Conservation (phyloP, 106 monocot genomes). For the Narthecium ossifragum region DNA sequence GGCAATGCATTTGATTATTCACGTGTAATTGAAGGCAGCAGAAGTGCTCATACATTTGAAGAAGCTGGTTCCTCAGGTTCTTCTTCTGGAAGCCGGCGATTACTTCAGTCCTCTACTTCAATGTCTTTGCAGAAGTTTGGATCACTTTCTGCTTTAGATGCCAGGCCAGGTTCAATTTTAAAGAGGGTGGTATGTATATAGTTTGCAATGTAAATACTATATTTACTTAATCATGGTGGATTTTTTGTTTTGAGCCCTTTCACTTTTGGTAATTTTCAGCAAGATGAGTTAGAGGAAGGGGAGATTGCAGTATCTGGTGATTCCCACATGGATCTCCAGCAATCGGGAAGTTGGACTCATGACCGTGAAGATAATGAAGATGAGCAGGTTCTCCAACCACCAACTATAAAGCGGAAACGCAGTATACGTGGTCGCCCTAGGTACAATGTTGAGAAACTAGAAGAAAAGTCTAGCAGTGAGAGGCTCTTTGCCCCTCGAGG, state of each 20-base stretch:
- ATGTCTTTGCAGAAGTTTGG: slow-evolving; percentile 78
- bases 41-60: slow-evolving; percentile 30
- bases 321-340: slow-evolving; percentile 81
- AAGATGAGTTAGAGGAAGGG: slow-evolving; percentile 88
- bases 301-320: slow-evolving; percentile 90
- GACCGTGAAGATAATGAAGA: slow-evolving; percentile 71
- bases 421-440: slow-evolving; percentile 72
- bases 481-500: slow-evolving; percentile 18
- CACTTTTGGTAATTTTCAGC: slow-evolving; percentile 30
- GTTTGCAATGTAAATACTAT: neutral
- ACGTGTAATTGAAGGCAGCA: slow-evolving; percentile 19
- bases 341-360: slow-evolving; percentile 57
- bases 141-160: slow-evolving; percentile 84
- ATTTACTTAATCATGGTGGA: too few species aligned
- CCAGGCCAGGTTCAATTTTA: slow-evolving; percentile 46
- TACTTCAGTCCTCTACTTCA: slow-evolving; percentile 44
- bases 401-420: slow-evolving; percentile 79
- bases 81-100: slow-evolving; percentile 62
- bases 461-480: slow-evolving; percentile 42
- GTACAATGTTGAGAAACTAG: slow-evolving; percentile 36
- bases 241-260: too few species aligned
- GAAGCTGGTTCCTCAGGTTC: slow-evolving; percentile 80
- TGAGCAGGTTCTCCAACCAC: slow-evolving; percentile 81
- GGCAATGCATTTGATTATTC: slow-evolving; percentile 44
- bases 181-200: slow-evolving; percentile 37